Conservation (phyloP, 441 rosid species). For the Pelargonium australe region DNA sequence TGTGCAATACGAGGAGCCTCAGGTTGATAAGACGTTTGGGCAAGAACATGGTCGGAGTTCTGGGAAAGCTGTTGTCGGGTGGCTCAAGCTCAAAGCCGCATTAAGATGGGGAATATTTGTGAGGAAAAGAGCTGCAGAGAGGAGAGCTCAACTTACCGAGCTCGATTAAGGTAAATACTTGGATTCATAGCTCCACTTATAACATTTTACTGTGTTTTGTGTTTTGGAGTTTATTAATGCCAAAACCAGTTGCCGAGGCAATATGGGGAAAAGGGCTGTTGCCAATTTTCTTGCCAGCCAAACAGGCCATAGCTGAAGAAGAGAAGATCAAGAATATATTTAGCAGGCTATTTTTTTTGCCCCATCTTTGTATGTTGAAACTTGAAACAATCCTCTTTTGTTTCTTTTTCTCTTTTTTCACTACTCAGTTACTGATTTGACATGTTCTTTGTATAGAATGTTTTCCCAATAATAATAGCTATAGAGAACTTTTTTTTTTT, state of each 20-base stretch:
- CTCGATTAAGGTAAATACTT: not conserved
- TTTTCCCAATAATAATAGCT: not conserved
- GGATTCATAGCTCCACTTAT: not conserved
- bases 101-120: constrained; percentile 8
- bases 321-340: no score
- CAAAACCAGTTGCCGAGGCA: no score
- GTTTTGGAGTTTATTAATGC: not conserved
- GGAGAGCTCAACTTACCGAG: constrained; percentile 10
- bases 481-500: not conserved
- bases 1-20: constrained; percentile 8
- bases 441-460: not conserved
- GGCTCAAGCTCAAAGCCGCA: constrained; percentile 10
- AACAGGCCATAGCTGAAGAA: no score
- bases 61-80: constrained; percentile 7
- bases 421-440: not conserved
- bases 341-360: no score
- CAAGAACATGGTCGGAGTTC: constrained; percentile 3
- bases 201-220: not conserved
- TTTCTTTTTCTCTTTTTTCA: not conserved
- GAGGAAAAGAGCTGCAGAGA: constrained; percentile 11
- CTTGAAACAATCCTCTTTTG: no score
- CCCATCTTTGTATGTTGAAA: no score
- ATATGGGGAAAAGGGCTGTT: no score
- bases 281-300: no score
- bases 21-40: not conserved